A percentile compares a stretch with the other conserved stretches of the same genome.
These are phyloP conservation scores for Fusarium irregulare DNA, from an alignment of 2,329 filamentous ascomycete genomes.

Conservation along the genomic window DNA sequence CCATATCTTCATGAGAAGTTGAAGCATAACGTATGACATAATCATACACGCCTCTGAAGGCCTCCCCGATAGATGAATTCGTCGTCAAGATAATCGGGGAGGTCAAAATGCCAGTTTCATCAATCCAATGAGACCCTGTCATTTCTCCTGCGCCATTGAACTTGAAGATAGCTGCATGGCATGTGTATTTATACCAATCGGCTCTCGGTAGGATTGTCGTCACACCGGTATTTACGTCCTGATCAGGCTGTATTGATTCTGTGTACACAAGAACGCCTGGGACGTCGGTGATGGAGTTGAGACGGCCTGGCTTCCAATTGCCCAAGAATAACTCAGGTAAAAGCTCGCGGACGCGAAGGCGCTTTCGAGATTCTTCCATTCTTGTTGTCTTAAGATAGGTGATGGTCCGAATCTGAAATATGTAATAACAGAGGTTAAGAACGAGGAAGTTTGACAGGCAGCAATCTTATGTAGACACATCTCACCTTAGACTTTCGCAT, in stretches of 20 bases:
- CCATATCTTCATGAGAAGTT: constrained; percentile 56
- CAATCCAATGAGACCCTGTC: constrained; percentile 70
- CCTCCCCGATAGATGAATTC: constrained; percentile 67
- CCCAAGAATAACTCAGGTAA: constrained; percentile 59
- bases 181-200: constrained; percentile 58
- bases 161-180: constrained; percentile 64
- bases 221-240: constrained; percentile 60
- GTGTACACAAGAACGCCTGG: constrained; percentile 61
- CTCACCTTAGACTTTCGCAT: not conserved
- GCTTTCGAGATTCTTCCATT: not conserved
- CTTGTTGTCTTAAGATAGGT: not conserved
- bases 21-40: constrained; percentile 61
- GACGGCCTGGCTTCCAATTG: constrained; percentile 55
- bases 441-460: not conserved
- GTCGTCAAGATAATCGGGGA: constrained; percentile 71
- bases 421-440: not conserved
- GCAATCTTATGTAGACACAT: not conserved
- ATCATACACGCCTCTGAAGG: constrained; percentile 69
- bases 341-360: constrained; percentile 55
- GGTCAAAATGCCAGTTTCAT: constrained; percentile 69
- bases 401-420: no score
- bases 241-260: constrained; percentile 55
- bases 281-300: constrained; percentile 65
- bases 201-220: constrained; percentile 61
- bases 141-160: constrained; percentile 74